phyloP scores from a whole-genome alignment of 306 rosid genomes.

The Arachis stenosperma region DNA sequence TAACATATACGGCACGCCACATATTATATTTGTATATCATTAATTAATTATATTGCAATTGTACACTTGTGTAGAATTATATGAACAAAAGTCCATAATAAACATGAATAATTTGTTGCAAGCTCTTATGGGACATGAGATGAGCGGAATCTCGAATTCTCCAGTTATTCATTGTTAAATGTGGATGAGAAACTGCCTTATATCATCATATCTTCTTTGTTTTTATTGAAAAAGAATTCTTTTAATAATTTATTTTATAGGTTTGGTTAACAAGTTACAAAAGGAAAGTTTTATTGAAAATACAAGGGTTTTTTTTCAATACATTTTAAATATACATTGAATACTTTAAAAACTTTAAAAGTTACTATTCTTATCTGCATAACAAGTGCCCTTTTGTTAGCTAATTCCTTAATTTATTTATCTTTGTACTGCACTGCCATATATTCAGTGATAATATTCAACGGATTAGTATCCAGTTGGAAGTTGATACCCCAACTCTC shows the following conservation, averaged over 20 bases:
- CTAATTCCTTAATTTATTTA: neutral
- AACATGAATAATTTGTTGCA: neutral
- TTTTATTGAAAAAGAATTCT: too few relatives aligned
- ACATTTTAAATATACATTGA: too few relatives aligned
- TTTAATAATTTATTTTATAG: too few relatives aligned
- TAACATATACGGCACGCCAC: neutral
- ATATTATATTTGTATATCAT: neutral
- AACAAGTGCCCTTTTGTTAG: neutral
- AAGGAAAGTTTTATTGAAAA: neutral
- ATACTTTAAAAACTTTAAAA: too few relatives aligned
- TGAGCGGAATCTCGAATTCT: neutral
- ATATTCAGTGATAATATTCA: slow-evolving; percentile 9
- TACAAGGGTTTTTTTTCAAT: neutral
- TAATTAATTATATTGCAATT: slow-evolving; percentile 13
- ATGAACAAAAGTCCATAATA: neutral
- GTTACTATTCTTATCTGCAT: too few relatives aligned
- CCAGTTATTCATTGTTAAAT: neutral
- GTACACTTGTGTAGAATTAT: slow-evolving; percentile 9
- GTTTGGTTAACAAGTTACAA: too few relatives aligned
- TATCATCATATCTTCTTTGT: neutral
- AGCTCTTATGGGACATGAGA: too few relatives aligned
- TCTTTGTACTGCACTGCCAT: neutral
- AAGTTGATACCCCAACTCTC: too few relatives aligned
- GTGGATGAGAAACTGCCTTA: slow-evolving; percentile 6
- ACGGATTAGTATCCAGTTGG: slow-evolving; percentile 8